Evolutionary conservation across 306 rosid genomes (phyloP).

Genomic region (Quercus mongolica): DNA sequence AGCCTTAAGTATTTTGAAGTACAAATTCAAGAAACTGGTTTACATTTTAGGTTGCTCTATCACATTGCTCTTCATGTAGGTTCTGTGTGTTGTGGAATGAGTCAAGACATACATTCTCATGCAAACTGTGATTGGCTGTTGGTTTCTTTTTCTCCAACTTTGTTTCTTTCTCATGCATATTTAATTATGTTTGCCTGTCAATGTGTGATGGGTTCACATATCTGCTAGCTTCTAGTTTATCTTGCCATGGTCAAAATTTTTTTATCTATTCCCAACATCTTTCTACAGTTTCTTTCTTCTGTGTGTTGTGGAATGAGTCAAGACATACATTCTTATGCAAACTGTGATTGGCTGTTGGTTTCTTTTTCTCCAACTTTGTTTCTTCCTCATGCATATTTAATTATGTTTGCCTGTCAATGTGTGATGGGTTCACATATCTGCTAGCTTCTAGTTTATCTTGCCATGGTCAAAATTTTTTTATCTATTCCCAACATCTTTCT

Average conservation of each 20-base stretch:
- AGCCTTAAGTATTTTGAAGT: not conserved
- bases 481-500: not conserved
- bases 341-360: slow-evolving; percentile 8
- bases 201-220: not conserved
- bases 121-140: not conserved
- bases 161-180: slow-evolving; percentile 2
- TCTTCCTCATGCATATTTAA: not conserved
- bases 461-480: not conserved
- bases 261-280: not conserved
- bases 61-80: not conserved
- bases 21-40: not conserved
- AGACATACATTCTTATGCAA: not conserved
- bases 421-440: not conserved
- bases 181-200: not conserved
- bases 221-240: not conserved
- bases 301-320: not conserved
- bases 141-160: not conserved
- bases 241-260: not conserved
- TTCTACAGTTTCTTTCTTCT: not conserved
- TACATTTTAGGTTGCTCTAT: not conserved
- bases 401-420: not conserved
- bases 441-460: not conserved
- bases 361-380: not conserved
- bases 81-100: not conserved
- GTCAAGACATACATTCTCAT: not conserved